Evolutionary conservation across 2,329 filamentous ascomycete genomes (phyloP), one percentile per base, ranked within the genome.

Genomic region (Didymella sp.): DNA sequence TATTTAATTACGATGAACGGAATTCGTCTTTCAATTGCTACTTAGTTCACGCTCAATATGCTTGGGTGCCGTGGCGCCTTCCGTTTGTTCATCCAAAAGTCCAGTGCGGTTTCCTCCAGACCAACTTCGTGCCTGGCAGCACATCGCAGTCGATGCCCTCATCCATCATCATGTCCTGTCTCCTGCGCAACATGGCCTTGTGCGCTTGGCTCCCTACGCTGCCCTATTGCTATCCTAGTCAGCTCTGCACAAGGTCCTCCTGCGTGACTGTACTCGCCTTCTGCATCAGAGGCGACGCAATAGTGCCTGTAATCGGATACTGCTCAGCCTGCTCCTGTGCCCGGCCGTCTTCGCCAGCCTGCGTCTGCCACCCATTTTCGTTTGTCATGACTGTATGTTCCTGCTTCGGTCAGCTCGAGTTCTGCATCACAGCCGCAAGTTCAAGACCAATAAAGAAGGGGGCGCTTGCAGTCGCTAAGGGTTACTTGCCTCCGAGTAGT

Each of bases 61-160:
- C 35, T 22, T 22, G 33, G 1, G 17, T 19, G 13, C 35, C 13
- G 19, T 7, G 7, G 17, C 35, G 35, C 17, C 35, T 38, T 11
- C 11, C 7, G 1, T 24, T 13, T 19, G 6, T 4, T 45, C 33
- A 52, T 12, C 48, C 38, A 27, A 53, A 38, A 6, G 41, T 53
- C 51, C 51, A 53, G 21, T 53, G 51, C 27, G 51, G 51, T 42
- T 53, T 53, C 11, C 27, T 47, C 51, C 42, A 53, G 2, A 28
- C 42, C 28, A 53, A 12, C 1, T 27, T 46, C 28, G 31, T 31
- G 3, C 28, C 48, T 13, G 28, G 38, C 11, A 19, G 6, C 12
- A 42, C 13, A 30, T 44, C 28, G 19, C 28, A 44, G 21, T 37
- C 22, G 17, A 37, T 37, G 5, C 28, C 38, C 38, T 51, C 48